Conservation (phyloP, 768 basidiomycete species). For the Trichaptum fuscoviolaceum region DNA sequence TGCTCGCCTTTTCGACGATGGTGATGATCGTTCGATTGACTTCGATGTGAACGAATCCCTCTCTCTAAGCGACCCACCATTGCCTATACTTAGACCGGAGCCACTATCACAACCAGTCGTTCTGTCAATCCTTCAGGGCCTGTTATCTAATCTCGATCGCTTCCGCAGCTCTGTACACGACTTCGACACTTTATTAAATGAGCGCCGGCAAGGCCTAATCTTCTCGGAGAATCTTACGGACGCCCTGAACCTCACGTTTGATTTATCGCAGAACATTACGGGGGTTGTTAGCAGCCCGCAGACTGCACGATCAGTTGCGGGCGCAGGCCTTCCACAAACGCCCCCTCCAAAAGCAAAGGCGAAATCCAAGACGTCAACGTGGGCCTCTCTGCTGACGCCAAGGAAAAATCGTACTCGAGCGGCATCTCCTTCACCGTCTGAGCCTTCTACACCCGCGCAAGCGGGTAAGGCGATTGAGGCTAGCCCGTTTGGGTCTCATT, state of each 20-base stretch:
- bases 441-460: constrained; percentile 43
- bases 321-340: constrained; percentile 26
- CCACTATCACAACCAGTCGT: constrained; percentile 73
- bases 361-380: constrained; percentile 45
- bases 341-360: constrained; percentile 41
- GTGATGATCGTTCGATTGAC: constrained; percentile 81
- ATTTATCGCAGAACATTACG: constrained; percentile 33
- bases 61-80: constrained; percentile 46
- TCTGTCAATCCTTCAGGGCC: constrained; percentile 73
- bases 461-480: constrained; percentile 43
- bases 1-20: constrained; percentile 39
- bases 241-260: constrained; percentile 70
- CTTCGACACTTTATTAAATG: constrained; percentile 80
- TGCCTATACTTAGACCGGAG: constrained; percentile 66
- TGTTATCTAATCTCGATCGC: constrained; percentile 75
- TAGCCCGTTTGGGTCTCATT: constrained; percentile 83
- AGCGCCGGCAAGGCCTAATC: constrained; percentile 82
- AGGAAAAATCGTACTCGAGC: constrained; percentile 52
- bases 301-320: constrained; percentile 22
- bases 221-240: constrained; percentile 92
- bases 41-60: constrained; percentile 64
- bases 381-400: constrained; percentile 77
- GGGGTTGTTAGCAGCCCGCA: constrained; percentile 32
- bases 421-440: constrained; percentile 26
- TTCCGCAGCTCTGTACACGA: constrained; percentile 70